Percentiles rank a stretch among this genome's conserved stretches.
Conservation (phyloP, 176 grass and related monocot genomes). For the Phoenix dactylifera region DNA sequence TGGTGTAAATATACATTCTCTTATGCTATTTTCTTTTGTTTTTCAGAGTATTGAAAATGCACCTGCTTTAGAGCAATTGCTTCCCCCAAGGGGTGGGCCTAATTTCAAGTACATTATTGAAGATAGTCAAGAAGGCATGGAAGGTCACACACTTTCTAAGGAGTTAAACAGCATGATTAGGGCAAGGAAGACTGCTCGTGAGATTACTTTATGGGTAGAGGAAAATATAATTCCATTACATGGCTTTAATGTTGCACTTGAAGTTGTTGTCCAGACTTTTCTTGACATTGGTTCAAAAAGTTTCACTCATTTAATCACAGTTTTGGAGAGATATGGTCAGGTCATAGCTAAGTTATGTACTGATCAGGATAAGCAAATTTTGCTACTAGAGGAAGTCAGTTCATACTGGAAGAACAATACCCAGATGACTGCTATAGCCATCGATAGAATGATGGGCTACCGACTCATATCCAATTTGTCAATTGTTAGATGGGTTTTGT, state of each 20-base stretch:
- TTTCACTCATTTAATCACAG: conserved; percentile 95
- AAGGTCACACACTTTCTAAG: conserved; percentile 50
- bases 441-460: conserved; percentile 98
- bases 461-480: conserved; percentile 76
- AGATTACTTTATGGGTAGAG: conserved; percentile 77
- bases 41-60: conserved; percentile 88
- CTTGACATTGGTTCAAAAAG: conserved; percentile 98
- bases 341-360: conserved; percentile 69
- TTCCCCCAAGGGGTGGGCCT: conserved; percentile 85
- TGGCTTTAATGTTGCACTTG: conserved; percentile 63
- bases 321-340: conserved; percentile 88
- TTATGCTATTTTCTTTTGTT: conserved; percentile 3
- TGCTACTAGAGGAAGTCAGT: conserved; percentile 76
- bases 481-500: conserved; percentile 92
- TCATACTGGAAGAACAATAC: conserved; percentile 89
- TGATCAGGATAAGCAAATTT: conserved; percentile 69
- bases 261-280: conserved; percentile 80
- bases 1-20: background rate
- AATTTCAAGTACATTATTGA: conserved; percentile 59
- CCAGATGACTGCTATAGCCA: conserved; percentile 88
- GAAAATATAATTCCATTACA: conserved; percentile 65
- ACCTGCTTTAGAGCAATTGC: conserved; percentile 60
- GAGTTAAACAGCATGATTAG: conserved; percentile 72
- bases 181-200: conserved; percentile 54
- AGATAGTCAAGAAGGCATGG: conserved; percentile 39